A percentile compares a stretch with the other conserved stretches of the same genome.
These are phyloP conservation scores for Aspergillus aculeatus DNA, from an alignment of 2,329 filamentous ascomycete genomes.

Conservation along the genomic window DNA sequence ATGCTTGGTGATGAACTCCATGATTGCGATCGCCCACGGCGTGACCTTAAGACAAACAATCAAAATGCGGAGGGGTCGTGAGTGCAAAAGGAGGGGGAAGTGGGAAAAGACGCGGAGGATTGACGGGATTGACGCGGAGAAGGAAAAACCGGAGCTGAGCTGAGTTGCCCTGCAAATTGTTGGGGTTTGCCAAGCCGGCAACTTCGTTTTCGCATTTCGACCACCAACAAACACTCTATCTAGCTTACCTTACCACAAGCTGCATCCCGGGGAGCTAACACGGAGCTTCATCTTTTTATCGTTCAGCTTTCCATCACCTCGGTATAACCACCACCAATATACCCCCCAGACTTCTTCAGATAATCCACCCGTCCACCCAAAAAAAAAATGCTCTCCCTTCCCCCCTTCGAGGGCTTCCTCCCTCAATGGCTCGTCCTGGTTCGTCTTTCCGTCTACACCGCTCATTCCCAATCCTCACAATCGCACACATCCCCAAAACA, in stretches of 20 bases:
- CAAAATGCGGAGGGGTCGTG: neutral
- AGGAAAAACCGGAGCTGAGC: slow-evolving; percentile 4
- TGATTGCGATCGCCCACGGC: neutral
- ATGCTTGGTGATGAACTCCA: slow-evolving; percentile 36
- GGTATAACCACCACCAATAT: neutral
- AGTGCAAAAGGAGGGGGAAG: neutral
- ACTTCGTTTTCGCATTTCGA: neutral
- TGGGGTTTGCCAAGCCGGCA: slow-evolving; percentile 5
- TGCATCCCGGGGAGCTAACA: no score
- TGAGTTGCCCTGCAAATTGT: neutral
- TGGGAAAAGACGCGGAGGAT: neutral
- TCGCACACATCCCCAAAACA: neutral
- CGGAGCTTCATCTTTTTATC: no score
- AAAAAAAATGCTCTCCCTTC: slow-evolving; percentile 28
- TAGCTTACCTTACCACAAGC: neutral
- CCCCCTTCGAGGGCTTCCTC: slow-evolving; percentile 51
- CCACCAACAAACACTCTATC: neutral
- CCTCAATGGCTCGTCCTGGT: slow-evolving; percentile 68
- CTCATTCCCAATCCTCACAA: neutral
- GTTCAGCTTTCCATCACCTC: no score
- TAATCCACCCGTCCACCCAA: neutral
- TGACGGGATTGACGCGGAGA: neutral
- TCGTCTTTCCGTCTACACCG: neutral
- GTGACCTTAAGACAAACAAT: neutral
- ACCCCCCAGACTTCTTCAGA: neutral